Conservation (phyloP, 2,329 filamentous ascomycete genomes). For the Alternaria panax region DNA sequence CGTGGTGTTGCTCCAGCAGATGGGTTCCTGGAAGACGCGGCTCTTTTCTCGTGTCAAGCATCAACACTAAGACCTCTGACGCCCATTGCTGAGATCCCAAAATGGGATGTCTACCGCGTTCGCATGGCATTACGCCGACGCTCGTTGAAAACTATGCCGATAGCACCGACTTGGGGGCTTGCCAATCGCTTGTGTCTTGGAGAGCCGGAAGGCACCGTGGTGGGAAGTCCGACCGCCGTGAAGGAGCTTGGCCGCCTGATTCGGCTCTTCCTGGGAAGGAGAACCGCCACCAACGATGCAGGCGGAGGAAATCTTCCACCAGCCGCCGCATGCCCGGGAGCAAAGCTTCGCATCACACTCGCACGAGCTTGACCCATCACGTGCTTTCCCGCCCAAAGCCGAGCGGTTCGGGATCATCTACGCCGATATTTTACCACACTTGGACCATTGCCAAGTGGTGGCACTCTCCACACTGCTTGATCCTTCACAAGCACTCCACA, state of each 20-base stretch:
- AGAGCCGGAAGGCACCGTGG: slow-evolving; percentile 7
- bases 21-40: slow-evolving; percentile 23
- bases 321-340: slow-evolving; percentile 21
- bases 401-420: slow-evolving; percentile 29
- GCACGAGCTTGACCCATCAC: slow-evolving; percentile 30
- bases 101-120: slow-evolving; percentile 17
- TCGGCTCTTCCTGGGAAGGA: slow-evolving; percentile 7
- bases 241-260: slow-evolving; percentile 13
- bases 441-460: slow-evolving; percentile 32
- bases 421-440: slow-evolving; percentile 24
- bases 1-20: slow-evolving; percentile 23
- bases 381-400: slow-evolving; percentile 25
- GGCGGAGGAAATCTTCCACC: slow-evolving; percentile 35
- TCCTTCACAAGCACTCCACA: slow-evolving; percentile 26
- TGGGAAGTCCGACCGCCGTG: slow-evolving; percentile 16
- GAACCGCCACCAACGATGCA: slow-evolving; percentile 21
- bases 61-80: slow-evolving; percentile 15
- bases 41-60: slow-evolving; percentile 9
- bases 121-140: slow-evolving; percentile 30
- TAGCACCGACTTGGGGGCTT: slow-evolving; percentile 19
- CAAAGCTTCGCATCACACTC: slow-evolving; percentile 25
- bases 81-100: slow-evolving; percentile 9
- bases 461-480: slow-evolving; percentile 33
- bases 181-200: slow-evolving; percentile 9
- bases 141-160: slow-evolving; percentile 25